Evolutionary conservation across 169 alveolate genomes (phyloP).

Genomic region (Plasmodium vivax): DNA sequence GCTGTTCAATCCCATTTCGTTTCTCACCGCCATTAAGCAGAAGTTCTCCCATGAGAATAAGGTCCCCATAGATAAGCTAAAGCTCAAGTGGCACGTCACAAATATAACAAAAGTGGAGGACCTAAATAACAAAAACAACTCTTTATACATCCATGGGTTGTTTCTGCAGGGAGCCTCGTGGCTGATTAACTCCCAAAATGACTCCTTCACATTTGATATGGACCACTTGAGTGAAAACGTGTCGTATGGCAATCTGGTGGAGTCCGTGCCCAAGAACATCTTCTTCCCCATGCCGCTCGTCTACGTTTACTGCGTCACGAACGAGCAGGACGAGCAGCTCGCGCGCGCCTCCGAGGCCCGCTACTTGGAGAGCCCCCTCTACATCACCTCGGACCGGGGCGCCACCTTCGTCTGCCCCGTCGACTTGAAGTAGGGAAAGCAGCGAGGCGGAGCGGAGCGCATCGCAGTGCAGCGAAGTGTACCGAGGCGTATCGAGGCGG

Average conservation of each 20-base stretch:
- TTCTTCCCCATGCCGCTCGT: slow-evolving; percentile 62
- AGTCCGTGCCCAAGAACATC: slow-evolving; percentile 53
- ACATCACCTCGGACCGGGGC: slow-evolving; percentile 63
- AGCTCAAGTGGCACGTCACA: slow-evolving; percentile 65
- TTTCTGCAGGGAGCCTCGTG: slow-evolving; percentile 71
- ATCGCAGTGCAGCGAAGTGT: no score
- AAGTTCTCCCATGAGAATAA: slow-evolving; percentile 46
- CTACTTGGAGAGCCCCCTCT: slow-evolving; percentile 34
- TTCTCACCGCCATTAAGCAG: slow-evolving; percentile 95
- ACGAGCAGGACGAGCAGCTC: slow-evolving; percentile 44
- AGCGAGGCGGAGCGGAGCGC: neutral
- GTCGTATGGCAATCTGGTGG: slow-evolving; percentile 55
- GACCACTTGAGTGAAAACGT: slow-evolving; percentile 27
- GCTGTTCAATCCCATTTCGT: slow-evolving; percentile 96
- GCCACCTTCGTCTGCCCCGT: slow-evolving; percentile 57
- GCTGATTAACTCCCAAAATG: slow-evolving; percentile 59
- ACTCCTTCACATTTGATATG: slow-evolving; percentile 36
- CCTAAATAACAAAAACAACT: slow-evolving; percentile 55
- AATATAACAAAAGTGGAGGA: slow-evolving; percentile 64
- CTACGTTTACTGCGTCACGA: slow-evolving; percentile 46
- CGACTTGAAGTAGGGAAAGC: slow-evolving; percentile 46
- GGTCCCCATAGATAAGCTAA: slow-evolving; percentile 62
- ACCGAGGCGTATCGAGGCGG: no score
- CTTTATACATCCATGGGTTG: slow-evolving; percentile 63
- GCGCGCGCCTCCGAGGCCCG: slow-evolving; percentile 13